Evolutionary conservation across 768 basidiomycete species (phyloP).

Genomic region (Lentinula raphanica): DNA sequence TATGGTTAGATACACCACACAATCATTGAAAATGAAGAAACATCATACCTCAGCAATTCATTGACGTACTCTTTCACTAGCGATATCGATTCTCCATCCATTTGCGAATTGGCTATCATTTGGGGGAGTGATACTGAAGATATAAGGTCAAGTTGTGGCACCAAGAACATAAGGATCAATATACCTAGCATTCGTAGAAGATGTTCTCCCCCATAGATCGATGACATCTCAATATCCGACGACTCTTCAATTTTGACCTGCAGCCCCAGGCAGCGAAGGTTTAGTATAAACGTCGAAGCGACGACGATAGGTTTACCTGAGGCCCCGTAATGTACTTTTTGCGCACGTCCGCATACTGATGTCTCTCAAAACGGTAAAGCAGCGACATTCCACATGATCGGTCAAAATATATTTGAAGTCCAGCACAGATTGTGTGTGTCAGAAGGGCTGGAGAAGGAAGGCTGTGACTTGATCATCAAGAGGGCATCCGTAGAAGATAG

Average conservation of each 20-base stretch:
- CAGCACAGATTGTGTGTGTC: conserved; percentile 76
- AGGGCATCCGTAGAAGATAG: background rate
- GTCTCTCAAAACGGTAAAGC: conserved; percentile 92
- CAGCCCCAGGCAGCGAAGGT: background rate
- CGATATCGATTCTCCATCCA: conserved; percentile 82
- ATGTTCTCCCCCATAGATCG: conserved; percentile 93
- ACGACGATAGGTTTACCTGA: conserved; percentile 32
- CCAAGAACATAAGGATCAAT: conserved; percentile 8
- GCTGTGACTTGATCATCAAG: conserved; percentile 25
- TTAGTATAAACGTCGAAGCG: background rate
- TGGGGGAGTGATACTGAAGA: conserved; percentile 79
- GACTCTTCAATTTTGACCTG: conserved; percentile 42
- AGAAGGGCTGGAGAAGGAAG: conserved; percentile 66
- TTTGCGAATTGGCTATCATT: conserved; percentile 84
- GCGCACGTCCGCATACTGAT: conserved; percentile 80
- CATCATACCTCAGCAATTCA: conserved; percentile 70
- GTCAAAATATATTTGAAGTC: conserved; percentile 90
- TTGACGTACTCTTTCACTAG: conserved; percentile 87
- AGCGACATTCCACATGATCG: conserved; percentile 85
- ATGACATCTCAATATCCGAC: conserved; percentile 77
- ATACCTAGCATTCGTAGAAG: conserved; percentile 85
- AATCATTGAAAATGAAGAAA: background rate
- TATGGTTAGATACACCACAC: background rate
- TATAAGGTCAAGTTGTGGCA: background rate
- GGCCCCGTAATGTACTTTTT: conserved; percentile 69